Base-by-base conservation (phyloP, 75 land plant genomes). In the Gnetum montanum region DNA sequence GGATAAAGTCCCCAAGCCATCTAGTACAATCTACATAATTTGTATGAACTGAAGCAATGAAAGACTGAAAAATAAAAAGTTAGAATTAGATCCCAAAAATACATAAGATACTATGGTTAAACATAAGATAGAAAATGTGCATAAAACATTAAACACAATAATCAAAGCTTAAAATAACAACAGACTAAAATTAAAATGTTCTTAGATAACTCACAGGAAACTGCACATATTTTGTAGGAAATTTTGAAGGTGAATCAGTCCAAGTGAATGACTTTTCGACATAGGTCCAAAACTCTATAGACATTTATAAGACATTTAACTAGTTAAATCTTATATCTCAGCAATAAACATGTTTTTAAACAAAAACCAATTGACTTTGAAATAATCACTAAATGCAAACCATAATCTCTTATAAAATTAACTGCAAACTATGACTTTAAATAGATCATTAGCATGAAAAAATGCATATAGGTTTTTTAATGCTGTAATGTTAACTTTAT, bases 11-110 rank as follows among this genome's bases (percentile, higher is more conserved):
- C 36, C 98, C 98, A 43, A 93, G 84, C 98, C 98, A 93, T 62
- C 98, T 68, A 38, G 67, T 93, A 65, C 98, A 93, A 61, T 93
- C 98, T 59, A 93, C 98, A 76, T 93, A 93, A 58, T 93, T 93
- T 50, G 85, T 75, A 65, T 93, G 98, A 28, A 93, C 80, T 11
- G 82, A 62, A 23, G 96, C 95, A 40, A 83, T 82, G 57, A 93
- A 90, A 19, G 85, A 66, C 97, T 91, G 79, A 41, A 62, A 63
- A 19, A 16, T 25, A 38, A 10, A 13, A 4, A 34, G 6, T 12
- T 26, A 15, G 47, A 31, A 34, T 12, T 5, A 49, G 22, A 13
- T 27, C 22, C 33, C 18, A 37, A 64, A 33, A 46, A 4, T 24
- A 34, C 26, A n/a, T n/a, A n/a, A n/a, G n/a, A n/a, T n/a, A n/a